Base-by-base conservation (phyloP, 805 yeast genomes). In the Ogataea dorogensis region DNA sequence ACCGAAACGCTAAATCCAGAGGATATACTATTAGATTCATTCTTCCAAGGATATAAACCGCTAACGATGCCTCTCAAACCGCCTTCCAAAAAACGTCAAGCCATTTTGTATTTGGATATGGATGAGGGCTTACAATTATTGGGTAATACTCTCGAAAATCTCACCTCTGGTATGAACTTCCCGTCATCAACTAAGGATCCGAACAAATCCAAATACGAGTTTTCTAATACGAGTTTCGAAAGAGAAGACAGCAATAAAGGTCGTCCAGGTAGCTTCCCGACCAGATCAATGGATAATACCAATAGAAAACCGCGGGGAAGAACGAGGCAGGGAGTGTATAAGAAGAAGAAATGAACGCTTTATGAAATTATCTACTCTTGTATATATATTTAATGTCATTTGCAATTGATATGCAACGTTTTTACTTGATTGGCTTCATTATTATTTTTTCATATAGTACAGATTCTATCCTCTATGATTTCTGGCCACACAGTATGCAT, bases 401-500 rank as follows among this genome's bases (percentile, higher is more conserved):
- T n/a, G n/a, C n/a, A n/a, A n/a, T n/a, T n/a, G n/a, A n/a, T n/a
- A 3, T 11, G 17, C 8, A 13, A 20, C 10, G 22, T 23, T 7
- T 12, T 23, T 12, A 23, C 7, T 23, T 19, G 7, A 19, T 19
- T 19, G 21, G 9, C 9, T 9, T 7, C n/a, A 21, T 30, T 6
- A 14, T 21, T 11, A 21, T 5, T 15, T 30, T 5, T 18, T 3
- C 8, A 14, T 16, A 5, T 21, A 30, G 8, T 9, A 14, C 24
- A 33, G 30, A 33, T 3, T 26, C 26, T 17, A 36, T n/a, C 29
- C 38, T n/a, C 47, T 49, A 24, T 53, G 57, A 25, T 60, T 63
- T 44, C 59, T 60, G 8, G 67, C 67, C 29, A 56, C 43, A 68
- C 99, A 93, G 60, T 66, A 83, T 7, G 85, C 82, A 63, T 93